Evolutionary conservation across 495 filamentous ascomycete species (phyloP), one percentile per base, ranked within the genome.

Genomic region (Corynascus novoguineensis): DNA sequence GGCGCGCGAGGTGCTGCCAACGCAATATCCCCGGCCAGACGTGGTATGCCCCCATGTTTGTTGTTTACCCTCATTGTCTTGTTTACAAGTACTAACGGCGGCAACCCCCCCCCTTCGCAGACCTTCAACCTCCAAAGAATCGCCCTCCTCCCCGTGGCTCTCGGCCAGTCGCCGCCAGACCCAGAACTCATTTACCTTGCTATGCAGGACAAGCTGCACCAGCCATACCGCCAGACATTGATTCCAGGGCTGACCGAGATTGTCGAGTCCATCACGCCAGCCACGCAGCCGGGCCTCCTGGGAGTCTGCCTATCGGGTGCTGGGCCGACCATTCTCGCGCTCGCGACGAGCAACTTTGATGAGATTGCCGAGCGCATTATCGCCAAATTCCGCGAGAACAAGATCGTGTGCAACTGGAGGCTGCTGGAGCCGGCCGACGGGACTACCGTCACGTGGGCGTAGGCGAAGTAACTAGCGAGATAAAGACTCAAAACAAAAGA

Each of bases 161-260:
- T 98, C 58, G 91, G 91, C 44, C 81, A 86, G 59, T 89, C 86
- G 15, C 93, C 93, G 7, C 92, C 91, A n/a, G 86, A 96, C 65
- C 83, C 92, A 37, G 86, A 91, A 59, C 85, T 90, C 71, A 97
- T 98, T 68, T 95, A 90, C 75, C 79, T 91, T 27, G 92, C 89
- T 27, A 98, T 98, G 93, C 91, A 96, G 72, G 93, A 98, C 74
- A 93, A 90, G 70, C 79, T 98, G 37, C 93, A 98, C 71, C 93
- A 98, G 70, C 92, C 89, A 10, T 96, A 97, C 73, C 84, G 93
- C 41, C 84, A 88, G 68, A 85, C 78, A 12, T 78, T 98, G 48
- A 92, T 98, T 59, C 93, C 92, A 2, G 92, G 93, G 1, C 74
- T 98, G 52, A 86, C 86, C n/a, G 88, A 95, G 64, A 88, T 96